These are phyloP conservation scores for Leishmania lainsoni DNA, from an alignment of 208 protist species.

Conservation along the genomic window DNA sequence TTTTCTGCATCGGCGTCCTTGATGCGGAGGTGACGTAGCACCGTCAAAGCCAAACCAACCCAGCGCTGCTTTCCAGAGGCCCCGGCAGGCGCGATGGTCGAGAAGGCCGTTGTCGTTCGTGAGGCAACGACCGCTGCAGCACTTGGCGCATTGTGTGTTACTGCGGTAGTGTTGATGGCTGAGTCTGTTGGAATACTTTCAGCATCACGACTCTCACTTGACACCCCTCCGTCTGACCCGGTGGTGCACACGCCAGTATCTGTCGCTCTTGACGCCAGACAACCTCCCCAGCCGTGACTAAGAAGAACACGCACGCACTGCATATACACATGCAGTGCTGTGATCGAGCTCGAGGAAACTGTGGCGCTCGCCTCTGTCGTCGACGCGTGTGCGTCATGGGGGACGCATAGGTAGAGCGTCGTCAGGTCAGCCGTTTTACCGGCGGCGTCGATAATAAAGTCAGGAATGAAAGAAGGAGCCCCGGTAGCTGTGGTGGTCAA, in stretches of 20 bases:
- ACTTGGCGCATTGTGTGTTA: not conserved
- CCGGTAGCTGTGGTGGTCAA: not conserved
- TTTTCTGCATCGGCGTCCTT: not conserved
- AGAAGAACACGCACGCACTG: constrained; percentile 30
- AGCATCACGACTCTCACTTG: not conserved
- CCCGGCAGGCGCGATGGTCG: not conserved
- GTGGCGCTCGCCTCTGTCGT: not conserved
- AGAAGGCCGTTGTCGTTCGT: not conserved
- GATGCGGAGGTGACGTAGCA: constrained; percentile 18
- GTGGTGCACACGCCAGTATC: not conserved
- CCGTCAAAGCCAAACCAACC: constrained; percentile 11
- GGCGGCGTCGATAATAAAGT: constrained; percentile 35
- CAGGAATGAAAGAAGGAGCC: constrained; percentile 6
- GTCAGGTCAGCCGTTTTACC: constrained; percentile 25
- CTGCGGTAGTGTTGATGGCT: not conserved
- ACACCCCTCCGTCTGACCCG: not conserved
- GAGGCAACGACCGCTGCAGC: not conserved
- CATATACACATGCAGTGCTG: constrained; percentile 19
- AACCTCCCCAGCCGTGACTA: constrained; percentile 18
- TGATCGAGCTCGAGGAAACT: constrained; percentile 7
- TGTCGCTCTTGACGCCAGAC: not conserved
- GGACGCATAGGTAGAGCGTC: constrained; percentile 21
- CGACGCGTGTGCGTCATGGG: not conserved
- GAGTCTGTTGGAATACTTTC: not conserved
- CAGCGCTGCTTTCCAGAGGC: constrained; percentile 6